Base-by-base conservation (phyloP, 208 protist species). In the Wallacemonas sp. region DNA sequence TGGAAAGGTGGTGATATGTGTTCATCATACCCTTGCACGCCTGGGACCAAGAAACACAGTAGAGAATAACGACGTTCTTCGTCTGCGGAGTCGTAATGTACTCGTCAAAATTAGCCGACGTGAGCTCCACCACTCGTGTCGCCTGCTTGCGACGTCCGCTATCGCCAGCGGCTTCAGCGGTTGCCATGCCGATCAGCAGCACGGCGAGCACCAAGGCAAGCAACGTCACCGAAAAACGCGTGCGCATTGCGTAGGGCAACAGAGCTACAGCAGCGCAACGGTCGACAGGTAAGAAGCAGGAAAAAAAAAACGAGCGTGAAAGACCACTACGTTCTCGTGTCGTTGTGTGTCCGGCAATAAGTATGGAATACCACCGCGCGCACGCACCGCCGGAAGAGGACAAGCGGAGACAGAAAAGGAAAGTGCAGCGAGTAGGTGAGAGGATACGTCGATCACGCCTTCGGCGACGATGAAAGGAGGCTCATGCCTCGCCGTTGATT, bases 41-140 rank as follows among this genome's bases (percentile, higher is more conserved):
- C 10, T 79, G 73, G 10, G 79, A 77, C 84, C 83, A 93, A 50
- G 69, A 48, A 2, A 82, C 80, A 64, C 82, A 93, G 76, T 78
- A 93, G 4, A 93, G 68, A 33, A 93, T 82, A 66, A 91, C 89
- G 17, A 80, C 79, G 44, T 91, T 79, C 42, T 68, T 73, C 6
- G 32, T 45, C 54, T 74, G 68, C 3, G 75, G 77, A 17, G 77
- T 74, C 27, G 72, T 65, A 6, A 91, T 72, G 63, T 87, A 79
- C 37, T 63, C 61, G 45, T 89, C 78, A 63, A 89, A 89, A 27
- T 79, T 93, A 8, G 73, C 71, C 12, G 71, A 63, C 4, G 79
- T 90, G 4, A 93, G 66, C 54, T 79, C 53, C 34, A 93, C 76
- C n/a, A 91, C 83, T 32, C 73, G 81, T 0, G 73, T 66, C 4